Conservation (phyloP, 441 rosid genomes). For the Pelargonium citronellum region DNA sequence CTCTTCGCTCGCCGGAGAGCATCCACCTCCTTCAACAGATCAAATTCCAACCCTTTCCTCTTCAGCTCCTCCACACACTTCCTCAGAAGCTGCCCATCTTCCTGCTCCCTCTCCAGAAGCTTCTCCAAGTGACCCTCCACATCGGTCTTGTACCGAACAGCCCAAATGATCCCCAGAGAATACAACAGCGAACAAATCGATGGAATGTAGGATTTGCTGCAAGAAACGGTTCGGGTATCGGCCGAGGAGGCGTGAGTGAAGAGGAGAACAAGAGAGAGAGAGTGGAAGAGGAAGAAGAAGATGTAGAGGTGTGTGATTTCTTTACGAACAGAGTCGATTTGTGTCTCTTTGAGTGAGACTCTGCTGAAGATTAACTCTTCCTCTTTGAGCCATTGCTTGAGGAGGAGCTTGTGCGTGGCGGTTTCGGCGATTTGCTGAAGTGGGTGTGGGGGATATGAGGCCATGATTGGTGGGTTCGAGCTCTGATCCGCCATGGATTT, state of each 20-base stretch:
- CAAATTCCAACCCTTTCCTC: conserved; percentile 82
- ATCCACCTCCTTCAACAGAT: conserved; percentile 85
- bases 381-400: conserved; percentile 89
- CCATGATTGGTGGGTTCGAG: conserved; percentile 49
- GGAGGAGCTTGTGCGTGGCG: conserved; percentile 84
- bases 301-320: conserved; percentile 68
- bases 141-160: conserved; percentile 74
- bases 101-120: conserved; percentile 76
- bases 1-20: conserved; percentile 88
- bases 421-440: conserved; percentile 85
- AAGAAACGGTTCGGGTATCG: conserved; percentile 17
- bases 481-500: conserved; percentile 26
- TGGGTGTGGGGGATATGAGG: conserved; percentile 52
- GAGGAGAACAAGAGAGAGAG: conserved; percentile 62
- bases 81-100: conserved; percentile 64
- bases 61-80: conserved; percentile 90
- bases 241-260: conserved; percentile 42
- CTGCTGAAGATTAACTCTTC: conserved; percentile 76
- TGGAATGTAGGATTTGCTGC: conserved; percentile 73
- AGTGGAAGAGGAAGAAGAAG: conserved; percentile 86
- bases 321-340: conserved; percentile 35
- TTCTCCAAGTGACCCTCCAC: conserved; percentile 67
- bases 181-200: conserved; percentile 56
- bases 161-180: conserved; percentile 76
- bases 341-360: conserved; percentile 64